Conservation (phyloP, 2,329 filamentous ascomycete species). For the Helminthosporium solani region DNA sequence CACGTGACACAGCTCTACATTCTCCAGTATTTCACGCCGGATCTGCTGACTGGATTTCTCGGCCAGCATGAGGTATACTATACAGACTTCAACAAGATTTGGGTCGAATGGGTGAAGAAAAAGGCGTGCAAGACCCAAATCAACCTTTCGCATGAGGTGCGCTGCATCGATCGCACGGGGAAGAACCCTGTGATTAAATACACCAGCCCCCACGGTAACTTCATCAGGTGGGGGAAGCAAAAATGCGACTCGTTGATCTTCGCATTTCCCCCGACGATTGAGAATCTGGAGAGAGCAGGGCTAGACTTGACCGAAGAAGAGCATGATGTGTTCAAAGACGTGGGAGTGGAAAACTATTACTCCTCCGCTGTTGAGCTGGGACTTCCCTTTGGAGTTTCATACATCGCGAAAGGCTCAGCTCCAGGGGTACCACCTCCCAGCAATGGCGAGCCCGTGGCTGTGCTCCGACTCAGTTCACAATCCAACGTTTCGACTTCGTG, state of each 20-base stretch:
- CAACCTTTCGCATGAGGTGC: constrained; percentile 34
- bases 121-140: constrained; percentile 35
- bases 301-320: constrained; percentile 38
- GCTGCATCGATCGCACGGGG: constrained; percentile 39
- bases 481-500: constrained; percentile 38
- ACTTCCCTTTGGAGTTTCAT: constrained; percentile 40
- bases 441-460: constrained; percentile 36
- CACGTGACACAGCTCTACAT: constrained; percentile 39
- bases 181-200: constrained; percentile 35
- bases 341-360: constrained; percentile 40
- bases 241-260: constrained; percentile 39
- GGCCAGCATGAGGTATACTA: constrained; percentile 41
- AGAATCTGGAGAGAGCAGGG: constrained; percentile 34
- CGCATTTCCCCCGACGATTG: constrained; percentile 38
- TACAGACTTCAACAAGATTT: constrained; percentile 42
- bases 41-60: constrained; percentile 40
- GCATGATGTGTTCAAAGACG: constrained; percentile 32
- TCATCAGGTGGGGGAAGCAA: constrained; percentile 35
- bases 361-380: constrained; percentile 36
- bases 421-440: constrained; percentile 33
- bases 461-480: constrained; percentile 31
- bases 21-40: constrained; percentile 42
- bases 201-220: constrained; percentile 31
- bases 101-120: constrained; percentile 33
- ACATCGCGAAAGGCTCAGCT: constrained; percentile 29